These are phyloP conservation scores for Huntiella moniliformis DNA, from an alignment of 2,329 filamentous ascomycete species.

Conservation along the genomic window DNA sequence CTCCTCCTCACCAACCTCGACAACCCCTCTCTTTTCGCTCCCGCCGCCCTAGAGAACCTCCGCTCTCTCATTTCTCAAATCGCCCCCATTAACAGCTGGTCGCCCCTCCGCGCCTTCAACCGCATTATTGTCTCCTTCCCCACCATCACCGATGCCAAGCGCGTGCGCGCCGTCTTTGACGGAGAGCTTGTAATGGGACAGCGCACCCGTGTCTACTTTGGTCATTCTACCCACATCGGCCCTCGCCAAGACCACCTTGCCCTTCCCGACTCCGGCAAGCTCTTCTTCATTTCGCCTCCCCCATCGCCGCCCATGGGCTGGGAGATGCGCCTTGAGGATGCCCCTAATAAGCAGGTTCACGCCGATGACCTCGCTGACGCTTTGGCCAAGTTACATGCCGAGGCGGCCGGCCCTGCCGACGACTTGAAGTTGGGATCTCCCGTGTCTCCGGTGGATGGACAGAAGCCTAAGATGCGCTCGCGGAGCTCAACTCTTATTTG, in stretches of 20 bases:
- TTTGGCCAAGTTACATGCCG: constrained; percentile 40
- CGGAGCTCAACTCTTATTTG: constrained; percentile 49
- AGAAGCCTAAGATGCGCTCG: constrained; percentile 25
- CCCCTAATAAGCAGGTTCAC: constrained; percentile 51
- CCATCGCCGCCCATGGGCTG: constrained; percentile 50
- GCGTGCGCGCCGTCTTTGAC: constrained; percentile 54
- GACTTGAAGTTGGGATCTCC: constrained; percentile 18
- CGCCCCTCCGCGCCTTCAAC: constrained; percentile 64
- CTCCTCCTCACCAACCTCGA: constrained; percentile 68
- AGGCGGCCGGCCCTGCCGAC: constrained; percentile 14
- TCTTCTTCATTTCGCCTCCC: constrained; percentile 55
- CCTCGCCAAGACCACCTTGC: constrained; percentile 37
- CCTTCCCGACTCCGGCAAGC: constrained; percentile 50
- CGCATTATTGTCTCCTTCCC: constrained; percentile 68
- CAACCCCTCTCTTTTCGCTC: constrained; percentile 52
- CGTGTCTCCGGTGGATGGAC: constrained; percentile 21
- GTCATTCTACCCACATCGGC: constrained; percentile 39
- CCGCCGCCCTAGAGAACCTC: constrained; percentile 55
- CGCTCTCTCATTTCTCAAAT: constrained; percentile 49
- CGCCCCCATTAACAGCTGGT: constrained; percentile 59
- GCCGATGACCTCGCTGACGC: constrained; percentile 51
- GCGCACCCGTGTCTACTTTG: constrained; percentile 50
- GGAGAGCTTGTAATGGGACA: constrained; percentile 55
- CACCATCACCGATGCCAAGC: constrained; percentile 48
- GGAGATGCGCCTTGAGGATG: constrained; percentile 49